Evolutionary conservation across 164 flowering plant genomes (phyloP), one percentile per base, ranked within the genome.

Genomic region (Litsea cubeba): DNA sequence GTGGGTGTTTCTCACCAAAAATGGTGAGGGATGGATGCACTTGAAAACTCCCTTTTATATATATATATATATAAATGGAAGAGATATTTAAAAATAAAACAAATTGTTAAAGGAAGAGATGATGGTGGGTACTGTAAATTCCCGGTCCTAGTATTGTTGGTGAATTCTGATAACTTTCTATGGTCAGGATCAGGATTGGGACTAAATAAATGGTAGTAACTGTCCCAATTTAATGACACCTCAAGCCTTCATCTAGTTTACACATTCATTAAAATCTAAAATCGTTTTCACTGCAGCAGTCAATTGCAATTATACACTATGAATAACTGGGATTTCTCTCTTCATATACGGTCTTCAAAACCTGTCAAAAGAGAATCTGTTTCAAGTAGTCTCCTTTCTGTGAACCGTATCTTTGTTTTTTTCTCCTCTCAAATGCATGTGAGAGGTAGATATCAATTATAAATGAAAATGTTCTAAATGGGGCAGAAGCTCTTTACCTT

Each of bases 371-470:
- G 63, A 58, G 63, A 58, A 58, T 58, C 63, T 58, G 63, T n/a
- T 58, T 20, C 5, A 0, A 58, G 63, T 18, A 22, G 63, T 5
- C 20, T 18, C 6, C 22, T 58, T 5, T 20, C 63, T 22, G 22
- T 22, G 22, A 20, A 58, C 63, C n/a, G 22, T 58, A 58, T 58
- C 23, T 28, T 30, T 26, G 64, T 50, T 49, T 57, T 57, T 72
- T 25, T 10, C 46, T 3, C 25, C 22, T 40, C 5, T 64, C 46
- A 40, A 23, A 22, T 62, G 50, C 75, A 69, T 72, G 74, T 78
- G 75, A 68, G 58, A 23, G 50, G 74, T 75, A 65, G 75, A 74
- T 75, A 71, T 71, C 62, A 75, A 78, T 72, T 32, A 30, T 30
- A 40, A 35, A 50, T 17, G 22, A 58, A 60, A 70, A 67, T 62